These are phyloP conservation scores for Diophrys sp. DNA, from an alignment of 73 alveolate genomes.

Conservation along the genomic window DNA sequence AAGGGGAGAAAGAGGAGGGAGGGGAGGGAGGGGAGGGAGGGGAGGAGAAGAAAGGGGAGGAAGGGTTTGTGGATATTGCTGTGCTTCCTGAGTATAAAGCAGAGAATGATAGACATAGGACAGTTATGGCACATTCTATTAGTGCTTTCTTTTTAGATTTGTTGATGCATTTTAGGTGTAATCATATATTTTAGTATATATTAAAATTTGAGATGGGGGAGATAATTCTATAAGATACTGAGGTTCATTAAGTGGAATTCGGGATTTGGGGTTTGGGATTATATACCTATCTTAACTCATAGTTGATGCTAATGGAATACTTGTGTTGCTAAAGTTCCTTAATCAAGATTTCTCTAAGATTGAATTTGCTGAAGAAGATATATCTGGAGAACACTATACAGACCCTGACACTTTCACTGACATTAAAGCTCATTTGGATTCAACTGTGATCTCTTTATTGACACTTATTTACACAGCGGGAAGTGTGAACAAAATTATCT, in stretches of 20 bases:
- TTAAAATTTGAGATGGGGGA: too few species aligned
- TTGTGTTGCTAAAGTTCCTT: constrained; percentile 70
- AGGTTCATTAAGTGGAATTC: too few species aligned
- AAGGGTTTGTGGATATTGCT: constrained; percentile 36
- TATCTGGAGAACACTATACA: neutral
- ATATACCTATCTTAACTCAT: constrained; percentile 61
- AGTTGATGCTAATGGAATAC: constrained; percentile 83
- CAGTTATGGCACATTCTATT: constrained; percentile 56
- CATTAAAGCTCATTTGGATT: constrained; percentile 17
- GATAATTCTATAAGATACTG: too few species aligned
- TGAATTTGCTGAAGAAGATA: constrained; percentile 20
- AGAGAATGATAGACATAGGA: constrained; percentile 65
- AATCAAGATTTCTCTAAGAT: constrained; percentile 54
- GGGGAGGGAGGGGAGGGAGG: too few species aligned
- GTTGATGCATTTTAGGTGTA: constrained; percentile 53
- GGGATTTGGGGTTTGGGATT: too few species aligned
- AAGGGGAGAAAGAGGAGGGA: too few species aligned
- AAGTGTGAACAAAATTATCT: too few species aligned
- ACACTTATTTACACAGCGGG: too few species aligned
- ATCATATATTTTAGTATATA: constrained; percentile 52
- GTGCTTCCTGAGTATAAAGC: constrained; percentile 26
- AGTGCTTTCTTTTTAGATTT: constrained; percentile 53
- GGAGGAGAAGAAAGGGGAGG: constrained; percentile 5
- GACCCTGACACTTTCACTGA: neutral
- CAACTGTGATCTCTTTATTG: constrained; percentile 25